Conservation (phyloP, 169 alveolate species). For the Cryptosporidium sp. region DNA sequence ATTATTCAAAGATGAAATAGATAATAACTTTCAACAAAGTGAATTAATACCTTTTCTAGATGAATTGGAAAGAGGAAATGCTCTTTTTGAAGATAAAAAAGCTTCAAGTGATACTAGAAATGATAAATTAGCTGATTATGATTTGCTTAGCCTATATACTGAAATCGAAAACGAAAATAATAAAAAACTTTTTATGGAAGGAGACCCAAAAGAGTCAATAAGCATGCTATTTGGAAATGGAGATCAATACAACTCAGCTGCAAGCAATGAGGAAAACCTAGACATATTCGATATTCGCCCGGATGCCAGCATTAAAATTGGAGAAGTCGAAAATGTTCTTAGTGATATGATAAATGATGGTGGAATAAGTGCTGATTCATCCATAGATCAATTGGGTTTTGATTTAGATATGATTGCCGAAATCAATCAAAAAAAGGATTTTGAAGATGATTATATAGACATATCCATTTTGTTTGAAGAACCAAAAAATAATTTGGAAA, state of each 20-base stretch:
- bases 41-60: background rate
- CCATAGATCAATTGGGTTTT: background rate
- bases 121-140: background rate
- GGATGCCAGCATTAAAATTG: background rate
- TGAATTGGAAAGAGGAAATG: background rate
- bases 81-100: background rate
- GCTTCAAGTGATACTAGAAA: background rate
- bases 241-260: background rate
- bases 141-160: background rate
- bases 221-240: background rate
- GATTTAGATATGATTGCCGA: background rate
- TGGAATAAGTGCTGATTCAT: background rate
- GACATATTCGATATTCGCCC: background rate
- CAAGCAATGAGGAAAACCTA: background rate
- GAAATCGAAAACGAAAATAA: background rate
- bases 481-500: background rate
- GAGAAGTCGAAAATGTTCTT: background rate
- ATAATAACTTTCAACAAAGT: background rate
- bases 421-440: background rate
- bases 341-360: background rate
- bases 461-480: slow-evolving; percentile 2
- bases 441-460: background rate
- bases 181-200: background rate
- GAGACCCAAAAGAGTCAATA: background rate
- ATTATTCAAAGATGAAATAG: background rate